These are phyloP conservation scores for Saccharomycopsis capsularis DNA, from an alignment of 805 yeast genomes.

Conservation along the genomic window DNA sequence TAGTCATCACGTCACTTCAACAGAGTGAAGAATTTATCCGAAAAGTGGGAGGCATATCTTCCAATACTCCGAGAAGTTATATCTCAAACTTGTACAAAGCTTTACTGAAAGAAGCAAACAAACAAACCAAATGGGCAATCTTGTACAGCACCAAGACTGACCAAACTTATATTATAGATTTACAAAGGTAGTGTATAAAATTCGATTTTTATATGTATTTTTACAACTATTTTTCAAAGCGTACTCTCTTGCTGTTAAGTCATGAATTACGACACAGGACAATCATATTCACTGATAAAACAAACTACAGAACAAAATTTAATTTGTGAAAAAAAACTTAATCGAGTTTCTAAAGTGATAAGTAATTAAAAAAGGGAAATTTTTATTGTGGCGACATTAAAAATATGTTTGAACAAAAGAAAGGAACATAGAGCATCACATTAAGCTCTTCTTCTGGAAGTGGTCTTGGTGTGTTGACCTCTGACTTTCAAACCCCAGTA, in stretches of 20 bases:
- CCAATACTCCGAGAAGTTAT: conserved; percentile 72
- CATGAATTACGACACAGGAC: no score
- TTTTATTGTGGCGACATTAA: neutral
- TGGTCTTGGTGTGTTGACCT: conserved; percentile 99
- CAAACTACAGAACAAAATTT: no score
- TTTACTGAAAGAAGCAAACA: conserved; percentile 62
- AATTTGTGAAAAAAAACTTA: no score
- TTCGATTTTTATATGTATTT: neutral
- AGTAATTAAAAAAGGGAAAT: no score
- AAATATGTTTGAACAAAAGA: neutral
- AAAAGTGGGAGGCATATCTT: conserved; percentile 77
- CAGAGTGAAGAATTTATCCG: conserved; percentile 74
- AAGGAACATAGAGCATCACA: neutral
- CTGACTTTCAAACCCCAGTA: conserved; percentile 99
- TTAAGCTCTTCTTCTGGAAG: conserved; percentile 61
- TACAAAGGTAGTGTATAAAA: conserved; percentile 38
- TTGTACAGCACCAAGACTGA: conserved; percentile 74
- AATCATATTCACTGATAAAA: no score
- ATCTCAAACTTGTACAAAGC: conserved; percentile 67
- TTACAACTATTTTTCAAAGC: no score
- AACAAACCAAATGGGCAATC: conserved; percentile 70
- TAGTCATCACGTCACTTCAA: conserved; percentile 64
- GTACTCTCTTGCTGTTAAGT: no score
- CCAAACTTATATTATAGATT: conserved; percentile 58
- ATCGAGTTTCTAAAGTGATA: no score